Evolutionary conservation across 2,329 filamentous ascomycete species (phyloP).

Genomic region (Chaetomium globosum): DNA sequence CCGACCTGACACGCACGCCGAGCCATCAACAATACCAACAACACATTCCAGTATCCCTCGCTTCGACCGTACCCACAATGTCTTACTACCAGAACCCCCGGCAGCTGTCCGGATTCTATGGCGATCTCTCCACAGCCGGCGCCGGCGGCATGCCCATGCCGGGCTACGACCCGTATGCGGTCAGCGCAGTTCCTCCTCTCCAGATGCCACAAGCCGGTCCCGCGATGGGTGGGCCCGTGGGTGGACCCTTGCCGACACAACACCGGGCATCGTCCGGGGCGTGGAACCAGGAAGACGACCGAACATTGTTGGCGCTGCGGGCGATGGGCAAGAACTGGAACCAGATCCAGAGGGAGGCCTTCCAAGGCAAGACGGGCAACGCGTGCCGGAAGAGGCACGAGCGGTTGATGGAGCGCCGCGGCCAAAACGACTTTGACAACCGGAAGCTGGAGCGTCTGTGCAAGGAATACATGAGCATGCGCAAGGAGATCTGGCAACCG

Average conservation of each 20-base stretch:
- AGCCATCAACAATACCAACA: constrained; percentile 39
- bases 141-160: constrained; percentile 37
- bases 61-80: constrained; percentile 38
- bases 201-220: constrained; percentile 37
- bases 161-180: constrained; percentile 43
- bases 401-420: constrained; percentile 74
- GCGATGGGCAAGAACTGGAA: constrained; percentile 80
- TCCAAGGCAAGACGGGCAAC: constrained; percentile 76
- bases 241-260: constrained; percentile 42
- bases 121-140: constrained; percentile 38
- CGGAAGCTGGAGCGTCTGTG: constrained; percentile 74
- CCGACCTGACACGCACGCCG: constrained; percentile 39
- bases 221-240: constrained; percentile 37
- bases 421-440: constrained; percentile 76
- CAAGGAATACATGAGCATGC: constrained; percentile 75
- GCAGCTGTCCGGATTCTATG: constrained; percentile 41
- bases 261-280: constrained; percentile 64
- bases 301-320: constrained; percentile 70
- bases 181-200: constrained; percentile 42
- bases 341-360: constrained; percentile 75
- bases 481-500: constrained; percentile 79
- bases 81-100: constrained; percentile 41
- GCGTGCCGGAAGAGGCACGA: constrained; percentile 90
- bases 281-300: constrained; percentile 76
- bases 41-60: constrained; percentile 34